phyloP scores from a whole-genome alignment of 2,329 filamentous ascomycete species.

The Sarocladiaceae sp. region DNA sequence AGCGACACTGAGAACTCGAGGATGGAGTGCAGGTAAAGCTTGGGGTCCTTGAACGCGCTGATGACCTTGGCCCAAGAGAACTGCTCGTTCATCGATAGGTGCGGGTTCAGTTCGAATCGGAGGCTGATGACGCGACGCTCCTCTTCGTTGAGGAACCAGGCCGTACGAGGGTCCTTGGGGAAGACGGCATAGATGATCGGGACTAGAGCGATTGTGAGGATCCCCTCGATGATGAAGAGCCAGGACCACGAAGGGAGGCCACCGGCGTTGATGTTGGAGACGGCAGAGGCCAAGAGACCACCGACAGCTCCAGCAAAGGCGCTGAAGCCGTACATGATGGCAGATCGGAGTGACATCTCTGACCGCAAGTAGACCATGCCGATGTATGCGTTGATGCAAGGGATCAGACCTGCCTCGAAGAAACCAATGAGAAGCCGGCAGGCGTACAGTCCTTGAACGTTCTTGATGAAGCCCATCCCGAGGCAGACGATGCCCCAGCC shows the following conservation, averaged over 20 bases:
- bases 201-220: conserved; percentile 30
- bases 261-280: conserved; percentile 26
- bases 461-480: conserved; percentile 14
- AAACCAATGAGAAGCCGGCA: conserved; percentile 9
- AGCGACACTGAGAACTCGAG: conserved; percentile 43
- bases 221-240: conserved; percentile 34
- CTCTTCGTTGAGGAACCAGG: conserved; percentile 14
- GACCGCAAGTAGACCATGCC: conserved; percentile 16
- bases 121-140: conserved; percentile 12
- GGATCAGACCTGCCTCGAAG: conserved; percentile 12
- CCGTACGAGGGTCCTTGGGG: conserved; percentile 19
- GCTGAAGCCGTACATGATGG: conserved; percentile 33
- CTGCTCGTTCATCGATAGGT: conserved; percentile 9
- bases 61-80: conserved; percentile 11
- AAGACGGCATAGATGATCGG: conserved; percentile 21
- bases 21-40: conserved; percentile 17
- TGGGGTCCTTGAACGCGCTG: conserved; percentile 9
- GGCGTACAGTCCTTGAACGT: background rate
- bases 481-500: conserved; percentile 16
- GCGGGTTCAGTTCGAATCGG: conserved; percentile 11
- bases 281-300: conserved; percentile 35
- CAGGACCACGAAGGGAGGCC: conserved; percentile 31
- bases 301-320: conserved; percentile 33
- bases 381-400: conserved; percentile 12
- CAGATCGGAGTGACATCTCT: conserved; percentile 19